phyloP scores from a whole-genome alignment of 2,329 filamentous ascomycete species.

The Diatrype stigma region DNA sequence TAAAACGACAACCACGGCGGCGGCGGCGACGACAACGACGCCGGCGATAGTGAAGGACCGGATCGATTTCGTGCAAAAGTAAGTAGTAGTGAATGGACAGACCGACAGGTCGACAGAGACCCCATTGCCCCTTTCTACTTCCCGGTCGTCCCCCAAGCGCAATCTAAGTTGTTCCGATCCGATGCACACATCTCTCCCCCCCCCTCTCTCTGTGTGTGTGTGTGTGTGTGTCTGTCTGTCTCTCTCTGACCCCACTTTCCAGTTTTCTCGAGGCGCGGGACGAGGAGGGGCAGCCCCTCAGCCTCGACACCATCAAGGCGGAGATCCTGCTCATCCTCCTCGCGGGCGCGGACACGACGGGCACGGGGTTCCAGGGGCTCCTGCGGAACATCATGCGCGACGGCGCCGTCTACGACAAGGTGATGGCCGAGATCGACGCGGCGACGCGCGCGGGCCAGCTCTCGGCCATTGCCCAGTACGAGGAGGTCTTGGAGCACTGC shows the following conservation, averaged over 20 bases:
- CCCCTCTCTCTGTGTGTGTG: no score
- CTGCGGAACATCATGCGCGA: slow-evolving; percentile 38
- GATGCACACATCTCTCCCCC: no score
- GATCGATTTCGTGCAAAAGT: slow-evolving; percentile 52
- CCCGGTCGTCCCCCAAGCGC: no score
- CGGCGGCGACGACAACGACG: slow-evolving; percentile 43
- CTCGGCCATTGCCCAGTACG: slow-evolving; percentile 34
- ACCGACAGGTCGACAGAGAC: neutral
- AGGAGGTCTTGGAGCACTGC: slow-evolving; percentile 35
- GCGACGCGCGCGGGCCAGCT: slow-evolving; percentile 30
- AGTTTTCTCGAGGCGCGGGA: slow-evolving; percentile 41
- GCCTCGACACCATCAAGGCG: slow-evolving; percentile 48
- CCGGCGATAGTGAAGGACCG: slow-evolving; percentile 39
- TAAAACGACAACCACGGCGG: no score
- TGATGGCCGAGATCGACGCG: slow-evolving; percentile 43
- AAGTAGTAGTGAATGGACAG: neutral
- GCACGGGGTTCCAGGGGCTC: slow-evolving; percentile 45
- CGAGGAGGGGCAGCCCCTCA: slow-evolving; percentile 40
- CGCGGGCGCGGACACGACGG: slow-evolving; percentile 49
- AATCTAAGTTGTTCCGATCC: no score
- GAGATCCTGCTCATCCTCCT: slow-evolving; percentile 49
- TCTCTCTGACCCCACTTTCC: slow-evolving; percentile 16
- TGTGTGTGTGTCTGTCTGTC: no score
- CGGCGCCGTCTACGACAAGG: slow-evolving; percentile 36
- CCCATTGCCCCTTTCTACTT: no score